Evolutionary conservation across 2,329 filamentous ascomycete genomes (phyloP).

Genomic region (Pyricularia sp.): DNA sequence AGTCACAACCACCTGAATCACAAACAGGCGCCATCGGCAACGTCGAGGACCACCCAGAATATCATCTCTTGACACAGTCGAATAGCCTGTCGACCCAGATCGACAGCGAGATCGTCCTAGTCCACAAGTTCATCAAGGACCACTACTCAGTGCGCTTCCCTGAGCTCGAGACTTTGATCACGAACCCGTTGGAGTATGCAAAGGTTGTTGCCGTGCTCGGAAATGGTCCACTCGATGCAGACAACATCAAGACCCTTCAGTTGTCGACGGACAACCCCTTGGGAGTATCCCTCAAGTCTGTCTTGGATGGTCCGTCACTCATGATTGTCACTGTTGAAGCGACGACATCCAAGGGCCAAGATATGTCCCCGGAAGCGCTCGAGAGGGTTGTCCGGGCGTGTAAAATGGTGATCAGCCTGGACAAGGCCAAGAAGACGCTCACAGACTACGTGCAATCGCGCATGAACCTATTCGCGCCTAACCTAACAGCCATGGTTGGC

Average conservation of each 20-base stretch:
- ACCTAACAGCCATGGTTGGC: constrained; percentile 79
- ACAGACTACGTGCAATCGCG: constrained; percentile 93
- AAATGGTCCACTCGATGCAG: constrained; percentile 75
- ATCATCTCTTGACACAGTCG: constrained; percentile 74
- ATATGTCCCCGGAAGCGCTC: constrained; percentile 64
- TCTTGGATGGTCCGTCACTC: constrained; percentile 77
- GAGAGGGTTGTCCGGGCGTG: constrained; percentile 64
- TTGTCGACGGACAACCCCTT: constrained; percentile 67
- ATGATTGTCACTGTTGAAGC: constrained; percentile 96
- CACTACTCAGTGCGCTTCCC: constrained; percentile 92
- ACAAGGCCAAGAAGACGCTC: constrained; percentile 73
- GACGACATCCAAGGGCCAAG: constrained; percentile 71
- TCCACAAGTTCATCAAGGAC: constrained; percentile 94
- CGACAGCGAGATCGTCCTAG: constrained; percentile 79
- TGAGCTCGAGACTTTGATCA: constrained; percentile 79
- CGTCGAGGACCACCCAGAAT: constrained; percentile 85
- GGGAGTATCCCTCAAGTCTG: constrained; percentile 59
- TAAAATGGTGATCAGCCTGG: constrained; percentile 76
- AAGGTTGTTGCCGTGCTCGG: constrained; percentile 88
- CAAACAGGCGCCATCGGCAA: constrained; percentile 58
- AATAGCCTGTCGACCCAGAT: constrained; percentile 86
- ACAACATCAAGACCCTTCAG: constrained; percentile 68
- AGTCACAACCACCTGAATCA: constrained; percentile 52
- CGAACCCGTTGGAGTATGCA: constrained; percentile 86
- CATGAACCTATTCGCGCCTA: constrained; percentile 93